Percentiles rank a stretch among this genome's conserved stretches.
These are phyloP conservation scores for Candida stauntonica DNA, from an alignment of 805 yeast species.

Conservation along the genomic window DNA sequence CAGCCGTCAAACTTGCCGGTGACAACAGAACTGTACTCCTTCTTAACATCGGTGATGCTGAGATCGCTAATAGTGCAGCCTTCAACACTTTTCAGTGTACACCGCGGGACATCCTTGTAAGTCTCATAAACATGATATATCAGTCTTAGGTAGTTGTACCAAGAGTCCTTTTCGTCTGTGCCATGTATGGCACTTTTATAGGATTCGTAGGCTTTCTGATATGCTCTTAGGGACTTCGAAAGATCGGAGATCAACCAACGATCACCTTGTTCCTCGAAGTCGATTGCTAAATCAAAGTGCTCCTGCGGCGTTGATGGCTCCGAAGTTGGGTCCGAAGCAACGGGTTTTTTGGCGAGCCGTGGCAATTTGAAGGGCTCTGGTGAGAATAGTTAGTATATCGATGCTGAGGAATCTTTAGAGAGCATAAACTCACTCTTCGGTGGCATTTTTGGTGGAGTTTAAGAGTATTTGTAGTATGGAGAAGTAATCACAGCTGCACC, in stretches of 20 bases:
- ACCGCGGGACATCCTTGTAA: slow-evolving; percentile 38
- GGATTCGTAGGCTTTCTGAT: slow-evolving; percentile 48
- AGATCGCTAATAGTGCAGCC: slow-evolving; percentile 10
- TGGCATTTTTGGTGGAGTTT: slow-evolving; percentile 11
- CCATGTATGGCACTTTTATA: slow-evolving; percentile 35
- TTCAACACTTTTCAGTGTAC: slow-evolving; percentile 31
- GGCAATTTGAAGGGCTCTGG: slow-evolving; percentile 18
- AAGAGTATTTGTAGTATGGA: neutral
- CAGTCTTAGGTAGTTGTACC: slow-evolving; percentile 57
- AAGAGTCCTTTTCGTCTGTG: slow-evolving; percentile 36
- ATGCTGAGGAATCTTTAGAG: neutral
- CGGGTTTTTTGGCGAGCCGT: slow-evolving; percentile 15
- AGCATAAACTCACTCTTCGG: slow-evolving; percentile 17
- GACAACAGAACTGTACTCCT: slow-evolving; percentile 14
- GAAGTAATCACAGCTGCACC: neutral
- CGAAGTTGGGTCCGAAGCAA: neutral
- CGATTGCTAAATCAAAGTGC: slow-evolving; percentile 49
- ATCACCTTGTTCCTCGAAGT: slow-evolving; percentile 72
- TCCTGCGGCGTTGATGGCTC: slow-evolving; percentile 40
- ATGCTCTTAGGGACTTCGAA: slow-evolving; percentile 59
- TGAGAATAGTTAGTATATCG: neutral
- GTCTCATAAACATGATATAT: slow-evolving; percentile 56
- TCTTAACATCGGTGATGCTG: slow-evolving; percentile 11
- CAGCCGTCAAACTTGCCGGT: slow-evolving; percentile 13
- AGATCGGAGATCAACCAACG: slow-evolving; percentile 67